Percentiles rank a stretch among this genome's conserved stretches.
phyloP scores from a whole-genome alignment of 768 basidiomycete genomes.

The Pulveroboletus sp. region DNA sequence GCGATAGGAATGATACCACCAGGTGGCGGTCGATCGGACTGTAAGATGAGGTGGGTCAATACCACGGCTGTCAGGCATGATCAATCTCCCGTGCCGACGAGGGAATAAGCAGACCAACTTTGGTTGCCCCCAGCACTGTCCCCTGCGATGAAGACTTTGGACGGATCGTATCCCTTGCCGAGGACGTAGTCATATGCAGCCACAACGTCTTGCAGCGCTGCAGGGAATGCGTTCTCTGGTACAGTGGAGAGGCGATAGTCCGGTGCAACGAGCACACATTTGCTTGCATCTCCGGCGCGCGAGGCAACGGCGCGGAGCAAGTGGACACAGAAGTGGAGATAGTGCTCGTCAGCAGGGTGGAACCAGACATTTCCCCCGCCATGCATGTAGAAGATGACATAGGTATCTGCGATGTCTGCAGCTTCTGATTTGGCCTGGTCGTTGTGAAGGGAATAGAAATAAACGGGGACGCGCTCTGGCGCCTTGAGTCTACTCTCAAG shows the following conservation, averaged over 20 bases:
- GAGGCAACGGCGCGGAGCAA: background rate
- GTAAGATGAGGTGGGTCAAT: constrained; percentile 37
- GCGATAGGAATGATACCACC: constrained; percentile 55
- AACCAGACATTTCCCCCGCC: constrained; percentile 18
- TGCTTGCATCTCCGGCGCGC: background rate
- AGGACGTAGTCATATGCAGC: constrained; percentile 25
- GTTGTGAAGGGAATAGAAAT: constrained; percentile 9
- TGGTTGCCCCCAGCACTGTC: constrained; percentile 28
- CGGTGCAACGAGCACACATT: constrained; percentile 4
- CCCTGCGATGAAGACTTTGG: constrained; percentile 20
- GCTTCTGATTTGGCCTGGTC: background rate
- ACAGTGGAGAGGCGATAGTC: constrained; percentile 7
- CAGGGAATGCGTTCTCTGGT: constrained; percentile 8
- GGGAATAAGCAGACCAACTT: constrained; percentile 7
- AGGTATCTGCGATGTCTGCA: constrained; percentile 1
- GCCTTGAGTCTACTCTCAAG: constrained; percentile 1
- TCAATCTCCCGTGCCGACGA: background rate
- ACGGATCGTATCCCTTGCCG: constrained; percentile 14
- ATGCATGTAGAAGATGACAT: constrained; percentile 22
- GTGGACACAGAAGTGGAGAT: background rate
- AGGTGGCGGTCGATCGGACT: constrained; percentile 51
- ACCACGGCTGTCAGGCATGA: constrained; percentile 13
- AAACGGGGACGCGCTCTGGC: constrained; percentile 21
- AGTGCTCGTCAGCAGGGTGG: constrained; percentile 8
- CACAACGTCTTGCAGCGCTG: constrained; percentile 6